Percentiles rank a stretch among this genome's conserved stretches.
Conservation (phyloP, 176 grass and related monocot species). For the Avena insularis region DNA sequence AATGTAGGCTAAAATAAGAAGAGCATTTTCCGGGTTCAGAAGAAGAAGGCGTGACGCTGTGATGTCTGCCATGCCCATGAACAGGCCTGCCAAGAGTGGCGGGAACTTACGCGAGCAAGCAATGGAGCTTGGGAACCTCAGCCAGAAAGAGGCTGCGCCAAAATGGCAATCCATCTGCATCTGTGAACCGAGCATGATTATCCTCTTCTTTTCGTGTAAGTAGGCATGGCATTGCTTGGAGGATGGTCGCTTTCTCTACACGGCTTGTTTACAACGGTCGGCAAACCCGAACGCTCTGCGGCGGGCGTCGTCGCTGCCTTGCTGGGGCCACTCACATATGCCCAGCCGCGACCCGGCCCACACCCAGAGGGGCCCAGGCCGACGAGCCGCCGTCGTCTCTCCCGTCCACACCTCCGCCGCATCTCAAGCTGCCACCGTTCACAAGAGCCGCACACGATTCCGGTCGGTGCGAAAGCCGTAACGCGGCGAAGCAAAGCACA, state of each 20-base stretch:
- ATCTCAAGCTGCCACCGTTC: not conserved
- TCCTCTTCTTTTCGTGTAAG: not conserved
- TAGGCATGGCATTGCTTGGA: no score
- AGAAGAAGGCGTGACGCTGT: not conserved
- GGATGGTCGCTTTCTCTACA: not conserved
- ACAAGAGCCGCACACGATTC: not conserved
- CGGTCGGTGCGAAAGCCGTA: not conserved
- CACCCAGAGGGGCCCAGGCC: not conserved
- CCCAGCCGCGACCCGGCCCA: not conserved
- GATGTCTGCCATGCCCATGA: not conserved
- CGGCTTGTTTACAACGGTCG: conserved; percentile 5
- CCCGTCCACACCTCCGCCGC: conserved; percentile 14
- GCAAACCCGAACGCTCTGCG: not conserved
- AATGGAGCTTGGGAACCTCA: not conserved
- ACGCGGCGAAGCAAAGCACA: conserved; percentile 18
- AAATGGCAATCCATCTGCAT: no score
- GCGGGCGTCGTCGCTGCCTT: not conserved
- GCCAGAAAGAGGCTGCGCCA: not conserved
- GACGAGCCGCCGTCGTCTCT: not conserved
- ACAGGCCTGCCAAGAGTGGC: not conserved
- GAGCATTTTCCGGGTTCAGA: not conserved
- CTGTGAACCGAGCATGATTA: not conserved
- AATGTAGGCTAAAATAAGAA: not conserved
- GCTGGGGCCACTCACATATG: not conserved
- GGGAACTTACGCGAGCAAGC: not conserved